Conservation (phyloP, 768 basidiomycete species). For the Trametes elegans region DNA sequence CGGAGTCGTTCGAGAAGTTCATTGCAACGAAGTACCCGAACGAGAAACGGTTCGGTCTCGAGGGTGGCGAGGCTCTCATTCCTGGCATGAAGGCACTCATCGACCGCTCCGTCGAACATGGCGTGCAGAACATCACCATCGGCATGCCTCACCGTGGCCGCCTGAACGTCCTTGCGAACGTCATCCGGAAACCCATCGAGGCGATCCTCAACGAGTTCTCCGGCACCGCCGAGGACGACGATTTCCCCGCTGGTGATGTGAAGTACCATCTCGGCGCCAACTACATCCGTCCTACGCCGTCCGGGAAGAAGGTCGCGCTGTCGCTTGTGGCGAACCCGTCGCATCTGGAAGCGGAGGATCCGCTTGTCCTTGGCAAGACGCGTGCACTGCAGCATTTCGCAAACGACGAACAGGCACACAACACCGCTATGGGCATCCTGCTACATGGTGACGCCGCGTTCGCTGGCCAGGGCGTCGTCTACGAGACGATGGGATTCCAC, state of each 20-base stretch:
- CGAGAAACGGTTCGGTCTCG: constrained; percentile 98
- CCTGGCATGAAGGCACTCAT: constrained; percentile 99
- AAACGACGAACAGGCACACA: constrained; percentile 74
- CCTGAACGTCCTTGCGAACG: constrained; percentile 95
- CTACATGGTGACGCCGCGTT: constrained; percentile 98
- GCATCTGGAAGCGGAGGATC: constrained; percentile 95
- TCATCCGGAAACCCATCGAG: constrained; percentile 98
- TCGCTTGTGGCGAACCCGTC: constrained; percentile 98
- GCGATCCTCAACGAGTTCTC: constrained; percentile 97
- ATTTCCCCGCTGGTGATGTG: constrained; percentile 91
- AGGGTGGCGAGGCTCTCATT: constrained; percentile 95
- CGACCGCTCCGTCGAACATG: constrained; percentile 96
- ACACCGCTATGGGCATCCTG: constrained; percentile 90
- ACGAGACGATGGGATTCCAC: constrained; percentile 99
- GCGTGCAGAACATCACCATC: constrained; percentile 93
- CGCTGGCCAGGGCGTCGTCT: constrained; percentile 96
- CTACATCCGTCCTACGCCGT: constrained; percentile 96
- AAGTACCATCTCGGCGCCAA: constrained; percentile 99
- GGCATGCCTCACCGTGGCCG: constrained; percentile 99
- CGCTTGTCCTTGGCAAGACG: constrained; percentile 96
- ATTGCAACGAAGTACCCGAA: constrained; percentile 99
- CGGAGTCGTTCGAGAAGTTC: constrained; percentile 99
- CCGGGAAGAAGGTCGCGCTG: constrained; percentile 94
- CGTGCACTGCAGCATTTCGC: constrained; percentile 94
- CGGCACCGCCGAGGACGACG: constrained; percentile 62